These are phyloP conservation scores for Apiotrichum akiyoshidainum DNA, from an alignment of 1,284 basidiomycete genomes.

Conservation along the genomic window DNA sequence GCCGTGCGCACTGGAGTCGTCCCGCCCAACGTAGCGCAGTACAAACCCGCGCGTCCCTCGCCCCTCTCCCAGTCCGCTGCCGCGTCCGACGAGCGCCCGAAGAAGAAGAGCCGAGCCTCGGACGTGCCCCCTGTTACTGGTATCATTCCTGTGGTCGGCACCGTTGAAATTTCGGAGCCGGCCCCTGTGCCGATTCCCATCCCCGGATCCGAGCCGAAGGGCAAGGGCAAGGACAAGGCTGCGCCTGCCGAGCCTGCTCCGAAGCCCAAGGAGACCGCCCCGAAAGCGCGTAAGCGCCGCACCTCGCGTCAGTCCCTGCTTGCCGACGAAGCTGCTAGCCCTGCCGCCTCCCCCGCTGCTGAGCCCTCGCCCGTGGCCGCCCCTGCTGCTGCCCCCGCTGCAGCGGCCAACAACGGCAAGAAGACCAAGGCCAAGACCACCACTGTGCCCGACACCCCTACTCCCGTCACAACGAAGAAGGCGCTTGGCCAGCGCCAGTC, in stretches of 20 bases:
- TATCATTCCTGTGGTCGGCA: conserved; percentile 1
- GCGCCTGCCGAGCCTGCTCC: neutral
- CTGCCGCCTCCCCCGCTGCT: neutral
- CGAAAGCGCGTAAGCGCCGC: neutral
- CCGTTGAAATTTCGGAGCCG: neutral
- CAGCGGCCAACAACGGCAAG: neutral
- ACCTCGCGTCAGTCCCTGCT: neutral
- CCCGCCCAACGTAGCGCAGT: conserved; percentile 5
- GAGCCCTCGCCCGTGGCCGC: neutral
- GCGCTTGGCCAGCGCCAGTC: neutral
- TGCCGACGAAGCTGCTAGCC: neutral
- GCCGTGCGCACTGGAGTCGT: neutral
- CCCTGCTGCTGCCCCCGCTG: neutral
- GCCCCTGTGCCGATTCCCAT: neutral
- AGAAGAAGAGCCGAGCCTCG: conserved; percentile 8
- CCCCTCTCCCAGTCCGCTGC: conserved; percentile 23
- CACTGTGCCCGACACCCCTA: neutral
- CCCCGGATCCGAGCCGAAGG: neutral
- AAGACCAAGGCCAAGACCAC: neutral
- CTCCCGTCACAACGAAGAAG: neutral
- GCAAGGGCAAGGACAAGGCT: neutral
- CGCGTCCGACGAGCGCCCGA: conserved; percentile 1
- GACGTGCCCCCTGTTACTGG: conserved; percentile 1
- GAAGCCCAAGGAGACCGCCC: neutral
- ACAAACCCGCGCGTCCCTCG: conserved; percentile 31